Conservation (phyloP, 139 green algal genomes). For the Astrephomene gubernaculifera region DNA sequence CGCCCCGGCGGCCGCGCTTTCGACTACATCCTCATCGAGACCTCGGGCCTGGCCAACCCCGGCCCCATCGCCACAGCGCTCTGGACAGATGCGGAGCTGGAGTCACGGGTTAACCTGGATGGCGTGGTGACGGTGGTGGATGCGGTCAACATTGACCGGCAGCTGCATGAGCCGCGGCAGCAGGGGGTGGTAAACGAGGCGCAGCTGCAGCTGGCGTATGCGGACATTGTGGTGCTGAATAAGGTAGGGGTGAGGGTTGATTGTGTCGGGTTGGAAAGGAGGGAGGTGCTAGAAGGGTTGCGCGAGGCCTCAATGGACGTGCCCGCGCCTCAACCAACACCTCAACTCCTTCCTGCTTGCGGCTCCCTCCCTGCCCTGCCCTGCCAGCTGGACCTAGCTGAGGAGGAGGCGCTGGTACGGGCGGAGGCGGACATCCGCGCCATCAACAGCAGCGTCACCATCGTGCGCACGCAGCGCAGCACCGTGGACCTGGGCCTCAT, state of each 20-base stretch:
- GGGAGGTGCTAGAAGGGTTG: neutral
- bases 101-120: conserved; percentile 81
- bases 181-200: conserved; percentile 81
- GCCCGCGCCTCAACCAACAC: neutral
- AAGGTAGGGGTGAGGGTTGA: neutral
- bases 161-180: conserved; percentile 67
- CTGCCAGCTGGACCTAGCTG: conserved; percentile 78
- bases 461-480: conserved; percentile 73
- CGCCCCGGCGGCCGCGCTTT: conserved; percentile 57
- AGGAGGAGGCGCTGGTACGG: conserved; percentile 55
- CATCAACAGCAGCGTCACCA: conserved; percentile 78
- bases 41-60: conserved; percentile 91
- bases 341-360: neutral
- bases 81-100: conserved; percentile 90
- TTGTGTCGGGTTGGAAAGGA: neutral
- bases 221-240: conserved; percentile 85
- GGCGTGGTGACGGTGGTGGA: conserved; percentile 92
- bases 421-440: conserved; percentile 61
- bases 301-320: neutral
- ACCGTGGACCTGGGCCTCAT: conserved; percentile 74
- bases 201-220: conserved; percentile 87
- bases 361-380: neutral
- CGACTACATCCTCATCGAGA: conserved; percentile 95
- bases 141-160: conserved; percentile 72
- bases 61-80: conserved; percentile 86